Percentiles rank a stretch among this genome's conserved stretches.
These are phyloP conservation scores for Irpex sp. DNA, from an alignment of 1,284 basidiomycete genomes.

Conservation along the genomic window DNA sequence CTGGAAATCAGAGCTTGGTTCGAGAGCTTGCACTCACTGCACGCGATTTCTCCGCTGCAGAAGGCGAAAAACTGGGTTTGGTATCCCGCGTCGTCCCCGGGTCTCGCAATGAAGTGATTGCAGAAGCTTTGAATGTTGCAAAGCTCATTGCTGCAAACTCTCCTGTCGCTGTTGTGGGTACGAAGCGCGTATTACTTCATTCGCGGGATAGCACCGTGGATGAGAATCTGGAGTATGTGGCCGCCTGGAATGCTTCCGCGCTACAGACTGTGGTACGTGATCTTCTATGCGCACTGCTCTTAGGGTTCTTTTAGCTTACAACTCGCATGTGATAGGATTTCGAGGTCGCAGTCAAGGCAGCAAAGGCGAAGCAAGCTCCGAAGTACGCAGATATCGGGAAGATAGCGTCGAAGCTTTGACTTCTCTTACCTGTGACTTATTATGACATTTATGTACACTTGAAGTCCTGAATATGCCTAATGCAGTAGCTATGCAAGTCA, in stretches of 20 bases:
- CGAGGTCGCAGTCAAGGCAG: slow-evolving; percentile 21
- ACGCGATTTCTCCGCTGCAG: slow-evolving; percentile 64
- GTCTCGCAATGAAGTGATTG: slow-evolving; percentile 52
- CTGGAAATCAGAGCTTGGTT: slow-evolving; percentile 76
- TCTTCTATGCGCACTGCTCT: not conserved
- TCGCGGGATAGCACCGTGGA: slow-evolving; percentile 77
- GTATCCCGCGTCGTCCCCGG: slow-evolving; percentile 75
- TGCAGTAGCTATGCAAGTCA: no score
- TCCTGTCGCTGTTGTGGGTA: slow-evolving; percentile 77
- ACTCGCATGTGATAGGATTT: slow-evolving; percentile 19
- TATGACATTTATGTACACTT: no score
- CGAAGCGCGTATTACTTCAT: slow-evolving; percentile 78
- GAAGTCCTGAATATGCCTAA: no score
- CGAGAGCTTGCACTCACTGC: slow-evolving; percentile 82
- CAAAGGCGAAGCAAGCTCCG: slow-evolving; percentile 22
- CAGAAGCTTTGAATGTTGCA: slow-evolving; percentile 66
- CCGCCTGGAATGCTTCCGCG: slow-evolving; percentile 72
- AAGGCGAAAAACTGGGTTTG: slow-evolving; percentile 75
- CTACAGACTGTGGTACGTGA: slow-evolving; percentile 65
- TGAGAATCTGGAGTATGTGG: slow-evolving; percentile 79
- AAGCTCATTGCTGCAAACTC: slow-evolving; percentile 72
- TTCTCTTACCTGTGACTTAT: not conserved
- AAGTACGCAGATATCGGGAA: slow-evolving; percentile 21
- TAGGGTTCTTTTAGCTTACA: not conserved
- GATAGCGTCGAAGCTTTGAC: slow-evolving; percentile 17